phyloP scores from a whole-genome alignment of 2,329 filamentous ascomycete species.

The Lachnellula hyalina region DNA sequence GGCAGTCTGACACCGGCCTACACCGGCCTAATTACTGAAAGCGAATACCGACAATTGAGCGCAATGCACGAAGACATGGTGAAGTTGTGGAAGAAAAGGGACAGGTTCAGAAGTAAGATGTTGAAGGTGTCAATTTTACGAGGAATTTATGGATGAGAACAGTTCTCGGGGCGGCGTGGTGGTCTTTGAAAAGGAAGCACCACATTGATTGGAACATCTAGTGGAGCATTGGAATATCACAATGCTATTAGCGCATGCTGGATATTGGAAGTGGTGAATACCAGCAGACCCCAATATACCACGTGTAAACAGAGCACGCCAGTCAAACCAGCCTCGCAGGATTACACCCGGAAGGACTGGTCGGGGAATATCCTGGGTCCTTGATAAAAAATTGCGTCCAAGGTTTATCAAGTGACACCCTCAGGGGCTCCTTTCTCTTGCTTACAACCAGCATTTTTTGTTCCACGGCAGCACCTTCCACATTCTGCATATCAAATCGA shows the following conservation, averaged over 20 bases:
- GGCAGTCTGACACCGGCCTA: no score
- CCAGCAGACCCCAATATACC: no score
- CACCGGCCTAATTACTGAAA: no score
- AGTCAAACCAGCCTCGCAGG: no score
- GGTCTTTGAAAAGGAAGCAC: not conserved
- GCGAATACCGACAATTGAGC: no score
- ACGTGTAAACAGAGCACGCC: no score
- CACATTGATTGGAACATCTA: no score
- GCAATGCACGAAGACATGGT: not conserved
- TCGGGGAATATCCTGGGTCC: not conserved
- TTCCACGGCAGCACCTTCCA: not conserved
- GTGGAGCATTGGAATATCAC: no score
- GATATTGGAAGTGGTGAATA: no score
- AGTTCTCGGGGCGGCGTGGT: not conserved
- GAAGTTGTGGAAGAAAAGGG: not conserved
- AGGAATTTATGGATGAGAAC: not conserved
- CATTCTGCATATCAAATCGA: conserved; percentile 6
- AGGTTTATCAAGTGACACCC: not conserved
- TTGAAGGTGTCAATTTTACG: not conserved
- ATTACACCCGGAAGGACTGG: no score
- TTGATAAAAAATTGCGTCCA: not conserved
- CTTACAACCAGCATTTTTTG: not conserved
- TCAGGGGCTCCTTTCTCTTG: not conserved
- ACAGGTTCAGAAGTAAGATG: no score
- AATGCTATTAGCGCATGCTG: no score